Base-by-base conservation (phyloP, 495 filamentous ascomycete genomes). In the Cairneyella variabilis region DNA sequence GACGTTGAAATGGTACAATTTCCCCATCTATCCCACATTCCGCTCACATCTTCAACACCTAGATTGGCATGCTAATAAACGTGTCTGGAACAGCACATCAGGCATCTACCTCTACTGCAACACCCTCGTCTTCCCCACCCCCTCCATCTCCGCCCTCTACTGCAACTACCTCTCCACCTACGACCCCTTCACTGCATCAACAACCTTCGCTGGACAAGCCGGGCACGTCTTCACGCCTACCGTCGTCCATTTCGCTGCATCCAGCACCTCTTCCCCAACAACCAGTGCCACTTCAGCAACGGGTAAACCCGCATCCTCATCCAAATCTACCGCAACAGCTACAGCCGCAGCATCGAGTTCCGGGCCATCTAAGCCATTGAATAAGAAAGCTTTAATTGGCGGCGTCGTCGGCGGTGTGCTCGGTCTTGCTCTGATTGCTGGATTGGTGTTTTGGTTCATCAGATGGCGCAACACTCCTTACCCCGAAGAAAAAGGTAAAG, bases 391-490 rank as follows among this genome's bases (percentile, higher is more conserved):
- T 42, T 74, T 79, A 37, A 71, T 70, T 8, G 76, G 76, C 11
- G 76, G 76, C 32, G 71, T 71, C 21, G 66, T 78, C 6, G 76
- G 76, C 27, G 76, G 74, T 18, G 58, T 72, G 32, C 61, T 77
- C 25, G 76, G 52, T 11, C 36, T 54, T n/a, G 52, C 43, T 3
- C 67, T 64, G 6, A 59, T 77, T n/a, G 59, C 70, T 48, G 67
- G 59, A 6, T 46, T 62, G 17, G 37, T 69, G 8, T 56, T 72
- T 11, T 57, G 64, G 39, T 59, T 59, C 25, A 5, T 69, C n/a
- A 51, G 17, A 25, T 22, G 37, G 39, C 48, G 53, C 25, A 48
- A 40, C 17, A 23, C 17, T 3, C 8, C 8, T n/a, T 20, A 21
- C n/a, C 17, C 14, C 2, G 49, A 2, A 7, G 17, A 41, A 37